These are phyloP conservation scores for Amauroascus niger DNA, from an alignment of 2,329 filamentous ascomycete genomes.

Conservation along the genomic window DNA sequence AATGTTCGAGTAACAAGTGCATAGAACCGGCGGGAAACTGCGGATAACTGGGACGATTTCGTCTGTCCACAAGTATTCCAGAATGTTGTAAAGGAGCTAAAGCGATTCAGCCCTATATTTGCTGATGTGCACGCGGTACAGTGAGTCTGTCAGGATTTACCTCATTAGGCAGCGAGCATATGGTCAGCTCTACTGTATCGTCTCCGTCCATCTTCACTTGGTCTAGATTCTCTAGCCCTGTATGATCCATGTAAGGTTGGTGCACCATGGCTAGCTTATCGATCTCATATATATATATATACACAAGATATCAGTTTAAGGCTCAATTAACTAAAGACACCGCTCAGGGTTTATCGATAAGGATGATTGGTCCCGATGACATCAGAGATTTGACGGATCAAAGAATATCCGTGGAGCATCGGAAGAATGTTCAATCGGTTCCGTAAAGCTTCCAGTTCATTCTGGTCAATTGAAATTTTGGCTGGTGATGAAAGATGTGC, in stretches of 20 bases:
- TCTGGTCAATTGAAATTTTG: too few relatives aligned
- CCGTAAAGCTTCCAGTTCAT: not conserved
- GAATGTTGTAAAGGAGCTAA: constrained; percentile 1
- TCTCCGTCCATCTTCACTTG: not conserved
- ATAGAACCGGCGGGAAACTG: not conserved
- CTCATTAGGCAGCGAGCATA: not conserved
- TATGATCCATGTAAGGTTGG: not conserved
- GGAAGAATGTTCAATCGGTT: not conserved
- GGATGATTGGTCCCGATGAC: not conserved
- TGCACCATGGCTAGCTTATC: not conserved
- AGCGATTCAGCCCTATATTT: not conserved
- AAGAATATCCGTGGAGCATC: not conserved
- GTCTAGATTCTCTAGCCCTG: not conserved
- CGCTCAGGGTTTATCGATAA: not conserved
- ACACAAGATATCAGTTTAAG: too few relatives aligned
- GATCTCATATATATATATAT: too few relatives aligned
- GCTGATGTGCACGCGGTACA: not conserved
- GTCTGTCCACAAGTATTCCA: not conserved
- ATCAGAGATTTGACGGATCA: not conserved
- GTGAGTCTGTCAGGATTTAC: not conserved
- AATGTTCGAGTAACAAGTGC: not conserved
- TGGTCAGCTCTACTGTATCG: not conserved
- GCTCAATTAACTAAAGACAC: too few relatives aligned
- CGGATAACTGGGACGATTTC: not conserved
- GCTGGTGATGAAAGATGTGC: too few relatives aligned